These are phyloP conservation scores for Xanthoparmelia taractica DNA, from an alignment of 495 filamentous ascomycete species.

Conservation along the genomic window DNA sequence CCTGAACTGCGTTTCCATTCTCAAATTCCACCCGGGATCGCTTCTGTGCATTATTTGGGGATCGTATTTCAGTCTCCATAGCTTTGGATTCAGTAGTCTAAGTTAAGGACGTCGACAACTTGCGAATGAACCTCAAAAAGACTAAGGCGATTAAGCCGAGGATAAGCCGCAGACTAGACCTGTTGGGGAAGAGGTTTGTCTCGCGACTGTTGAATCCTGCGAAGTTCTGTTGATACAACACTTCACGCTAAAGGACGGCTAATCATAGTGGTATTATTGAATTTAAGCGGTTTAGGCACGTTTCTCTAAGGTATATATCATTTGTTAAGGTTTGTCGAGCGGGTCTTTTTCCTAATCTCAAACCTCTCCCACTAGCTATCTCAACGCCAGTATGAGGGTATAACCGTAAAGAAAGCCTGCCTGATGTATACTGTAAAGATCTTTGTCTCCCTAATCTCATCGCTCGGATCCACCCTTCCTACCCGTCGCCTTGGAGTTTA, in stretches of 20 bases:
- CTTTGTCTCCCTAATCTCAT: neutral
- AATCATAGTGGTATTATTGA: too few relatives aligned
- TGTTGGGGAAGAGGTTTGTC: too few relatives aligned
- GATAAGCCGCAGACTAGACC: neutral
- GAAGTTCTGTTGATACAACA: too few relatives aligned
- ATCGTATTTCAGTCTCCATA: neutral
- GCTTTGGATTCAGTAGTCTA: neutral
- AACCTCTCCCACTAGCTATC: neutral
- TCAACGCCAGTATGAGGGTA: neutral
- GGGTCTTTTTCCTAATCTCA: neutral
- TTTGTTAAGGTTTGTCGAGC: neutral
- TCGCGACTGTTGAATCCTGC: too few relatives aligned
- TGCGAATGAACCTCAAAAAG: too few relatives aligned
- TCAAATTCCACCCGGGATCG: constrained; percentile 7
- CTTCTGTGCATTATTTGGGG: neutral
- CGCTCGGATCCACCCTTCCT: neutral
- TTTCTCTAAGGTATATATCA: too few relatives aligned
- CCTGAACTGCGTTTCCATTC: neutral
- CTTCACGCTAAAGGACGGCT: too few relatives aligned
- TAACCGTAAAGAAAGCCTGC: neutral
- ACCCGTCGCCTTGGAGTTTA: neutral
- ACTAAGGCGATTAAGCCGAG: neutral
- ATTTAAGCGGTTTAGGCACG: too few relatives aligned
- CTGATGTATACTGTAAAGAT: too few relatives aligned
- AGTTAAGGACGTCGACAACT: too few relatives aligned